A percentile compares a stretch with the other conserved stretches of the same genome.
Conservation (phyloP, 1,284 basidiomycete genomes). For the Gymnopus androsaceus region DNA sequence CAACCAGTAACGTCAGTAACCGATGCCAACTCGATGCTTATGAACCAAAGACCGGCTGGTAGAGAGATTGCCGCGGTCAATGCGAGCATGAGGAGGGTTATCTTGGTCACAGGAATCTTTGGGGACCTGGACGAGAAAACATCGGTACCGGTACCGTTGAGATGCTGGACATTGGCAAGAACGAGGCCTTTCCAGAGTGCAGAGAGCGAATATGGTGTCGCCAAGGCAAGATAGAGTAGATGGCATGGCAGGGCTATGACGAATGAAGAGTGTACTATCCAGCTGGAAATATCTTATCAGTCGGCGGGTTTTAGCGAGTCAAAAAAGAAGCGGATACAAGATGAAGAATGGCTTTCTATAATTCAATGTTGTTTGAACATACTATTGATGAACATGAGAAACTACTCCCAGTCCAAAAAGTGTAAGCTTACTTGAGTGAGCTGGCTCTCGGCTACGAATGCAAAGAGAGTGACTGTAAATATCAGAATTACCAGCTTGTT, state of each 20-base stretch:
- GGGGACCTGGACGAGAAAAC: conserved; percentile 20
- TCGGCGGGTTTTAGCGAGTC: background rate
- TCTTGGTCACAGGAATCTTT: conserved; percentile 46
- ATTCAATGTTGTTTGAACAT: conserved; percentile 69
- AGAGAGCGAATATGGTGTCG: conserved; percentile 46
- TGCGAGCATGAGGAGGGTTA: conserved; percentile 45
- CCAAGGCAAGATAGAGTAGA: conserved; percentile 57
- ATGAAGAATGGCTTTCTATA: conserved; percentile 79
- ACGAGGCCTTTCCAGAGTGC: conserved; percentile 52
- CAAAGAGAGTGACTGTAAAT: conserved; percentile 54
- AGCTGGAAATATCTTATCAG: conserved; percentile 45
- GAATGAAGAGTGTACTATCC: conserved; percentile 75
- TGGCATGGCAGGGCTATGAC: conserved; percentile 71
- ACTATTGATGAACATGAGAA: conserved; percentile 40
- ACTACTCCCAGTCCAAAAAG: background rate
- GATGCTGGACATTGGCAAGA: conserved; percentile 53
- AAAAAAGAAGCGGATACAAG: conserved; percentile 51
- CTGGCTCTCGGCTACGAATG: conserved; percentile 72
- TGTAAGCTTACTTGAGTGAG: conserved; percentile 60
- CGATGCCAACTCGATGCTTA: conserved; percentile 69
- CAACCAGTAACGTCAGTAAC: conserved; percentile 73
- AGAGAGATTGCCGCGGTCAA: conserved; percentile 62
- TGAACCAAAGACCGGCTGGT: conserved; percentile 74
- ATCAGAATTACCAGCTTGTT: conserved; percentile 48
- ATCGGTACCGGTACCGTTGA: conserved; percentile 37